Base-by-base conservation (phyloP, 1,284 basidiomycete species). In the Cutaneotrichosporon curvatum region DNA sequence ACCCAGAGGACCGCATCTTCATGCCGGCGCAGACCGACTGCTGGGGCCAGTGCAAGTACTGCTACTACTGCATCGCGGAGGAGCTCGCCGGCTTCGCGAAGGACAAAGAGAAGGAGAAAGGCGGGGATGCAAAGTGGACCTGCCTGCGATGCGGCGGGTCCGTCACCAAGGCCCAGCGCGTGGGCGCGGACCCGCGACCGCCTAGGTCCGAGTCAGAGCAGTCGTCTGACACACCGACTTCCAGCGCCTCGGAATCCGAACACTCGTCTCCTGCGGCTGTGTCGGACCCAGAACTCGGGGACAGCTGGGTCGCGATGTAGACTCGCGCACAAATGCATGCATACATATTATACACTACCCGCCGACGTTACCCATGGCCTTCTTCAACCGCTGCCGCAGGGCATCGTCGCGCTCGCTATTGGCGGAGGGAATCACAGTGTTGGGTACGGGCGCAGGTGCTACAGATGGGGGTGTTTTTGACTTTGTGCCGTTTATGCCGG, bases 41-140 rank as follows among this genome's bases (percentile, higher is more conserved):
- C 47, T 60, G 57, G 56, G 78, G 86, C 55, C 82, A 81, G 12
- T 86, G 91, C 66, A 67, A 79, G 10, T 94, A 88, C 71, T 92
- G 89, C 68, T 94, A 92, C 67, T 81, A 84, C 59, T 94, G 89
- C 68, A 75, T 92, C 25, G 79, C 85, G 11, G 84, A 86, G 59
- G 81, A 82, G 48, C 80, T 94, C 73, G 52, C 52, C 4, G 45
- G 38, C 22, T 40, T 42, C 6, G 77, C 87, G 58, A 57, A 56
- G 48, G 47, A 57, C 34, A 43, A 51, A 11, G 44, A 46, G 37
- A 19, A 37, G 11, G 35, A 30, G 38, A 48, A 40, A 16, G 34
- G 36, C 3, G 39, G 41, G 14, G 46, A 43, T 22, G 38, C 37
- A 41, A 41, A 43, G 37, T 92, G 89, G 89, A 79, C 81, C 54